Evolutionary conservation across 768 basidiomycete species (phyloP).

Genomic region (Trametes cingulata): DNA sequence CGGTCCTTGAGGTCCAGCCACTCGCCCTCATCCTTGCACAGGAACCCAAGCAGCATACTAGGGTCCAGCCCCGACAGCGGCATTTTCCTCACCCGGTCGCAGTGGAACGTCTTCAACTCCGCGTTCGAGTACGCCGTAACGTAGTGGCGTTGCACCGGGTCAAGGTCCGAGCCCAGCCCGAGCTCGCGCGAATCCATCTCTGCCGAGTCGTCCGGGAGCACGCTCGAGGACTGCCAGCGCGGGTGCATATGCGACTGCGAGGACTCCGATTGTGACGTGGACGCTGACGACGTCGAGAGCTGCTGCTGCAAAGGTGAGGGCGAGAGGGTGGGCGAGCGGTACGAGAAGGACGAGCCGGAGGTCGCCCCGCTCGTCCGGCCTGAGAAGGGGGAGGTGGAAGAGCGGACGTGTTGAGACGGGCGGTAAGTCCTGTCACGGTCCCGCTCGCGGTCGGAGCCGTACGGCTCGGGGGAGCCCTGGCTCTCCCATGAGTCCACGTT

Average conservation of each 20-base stretch:
- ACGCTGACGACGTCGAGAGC: slow-evolving; percentile 47
- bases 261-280: slow-evolving; percentile 36
- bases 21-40: slow-evolving; percentile 80
- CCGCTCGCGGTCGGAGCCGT: slow-evolving; percentile 25
- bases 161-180: slow-evolving; percentile 36
- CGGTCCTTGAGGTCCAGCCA: slow-evolving; percentile 80
- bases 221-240: slow-evolving; percentile 34
- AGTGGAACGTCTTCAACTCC: slow-evolving; percentile 91
- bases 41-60: slow-evolving; percentile 94
- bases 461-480: slow-evolving; percentile 29
- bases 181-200: slow-evolving; percentile 43
- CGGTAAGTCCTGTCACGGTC: slow-evolving; percentile 22
- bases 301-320: slow-evolving; percentile 70
- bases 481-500: slow-evolving; percentile 16
- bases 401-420: slow-evolving; percentile 26
- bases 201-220: slow-evolving; percentile 25
- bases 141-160: slow-evolving; percentile 61
- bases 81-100: slow-evolving; percentile 97
- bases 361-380: slow-evolving; percentile 28
- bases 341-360: slow-evolving; percentile 44
- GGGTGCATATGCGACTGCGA: slow-evolving; percentile 29
- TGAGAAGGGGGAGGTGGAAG: slow-evolving; percentile 30
- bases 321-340: slow-evolving; percentile 53
- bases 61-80: slow-evolving; percentile 87
- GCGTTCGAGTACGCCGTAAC: slow-evolving; percentile 67